These are phyloP conservation scores for Galium porrigens DNA, from an alignment of 305 asterid species.

Conservation along the genomic window DNA sequence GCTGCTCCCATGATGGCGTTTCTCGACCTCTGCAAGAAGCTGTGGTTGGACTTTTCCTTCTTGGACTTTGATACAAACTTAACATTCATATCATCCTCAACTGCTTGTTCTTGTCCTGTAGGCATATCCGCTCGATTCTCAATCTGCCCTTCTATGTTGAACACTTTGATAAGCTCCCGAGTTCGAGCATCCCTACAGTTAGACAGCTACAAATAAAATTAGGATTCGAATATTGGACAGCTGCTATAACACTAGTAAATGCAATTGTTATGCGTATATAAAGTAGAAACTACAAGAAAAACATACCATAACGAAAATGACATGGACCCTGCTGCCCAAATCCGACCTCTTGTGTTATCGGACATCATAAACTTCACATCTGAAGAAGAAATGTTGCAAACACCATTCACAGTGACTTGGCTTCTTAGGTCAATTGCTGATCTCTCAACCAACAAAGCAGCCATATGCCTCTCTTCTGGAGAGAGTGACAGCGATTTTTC, in stretches of 20 bases:
- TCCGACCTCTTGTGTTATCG: slow-evolving; percentile 49
- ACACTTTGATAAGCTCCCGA: slow-evolving; percentile 71
- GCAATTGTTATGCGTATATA: background rate
- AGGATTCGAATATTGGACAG: slow-evolving; percentile 11
- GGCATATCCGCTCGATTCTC: slow-evolving; percentile 59
- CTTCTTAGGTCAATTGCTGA: slow-evolving; percentile 61
- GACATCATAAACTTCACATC: slow-evolving; percentile 65
- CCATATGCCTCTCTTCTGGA: slow-evolving; percentile 75
- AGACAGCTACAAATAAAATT: slow-evolving; percentile 16
- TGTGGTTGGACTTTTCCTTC: slow-evolving; percentile 65
- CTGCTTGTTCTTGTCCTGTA: slow-evolving; percentile 44
- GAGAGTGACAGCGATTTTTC: slow-evolving; percentile 71
- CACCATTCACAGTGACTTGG: slow-evolving; percentile 78
- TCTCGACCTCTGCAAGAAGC: slow-evolving; percentile 74
- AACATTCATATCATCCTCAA: slow-evolving; percentile 60
- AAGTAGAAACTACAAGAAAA: slow-evolving; percentile 1
- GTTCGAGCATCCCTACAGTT: slow-evolving; percentile 85
- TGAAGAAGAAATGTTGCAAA: slow-evolving; percentile 61
- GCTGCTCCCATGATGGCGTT: slow-evolving; percentile 90
- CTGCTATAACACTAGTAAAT: background rate
- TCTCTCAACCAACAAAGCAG: slow-evolving; percentile 72
- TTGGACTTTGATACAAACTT: slow-evolving; percentile 57
- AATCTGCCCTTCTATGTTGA: slow-evolving; percentile 63
- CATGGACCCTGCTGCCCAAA: slow-evolving; percentile 68
- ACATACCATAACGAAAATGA: slow-evolving; percentile 69